These are phyloP conservation scores for Lodderomyces orthopsilosis DNA, from an alignment of 1,139 yeast species.

Conservation along the genomic window DNA sequence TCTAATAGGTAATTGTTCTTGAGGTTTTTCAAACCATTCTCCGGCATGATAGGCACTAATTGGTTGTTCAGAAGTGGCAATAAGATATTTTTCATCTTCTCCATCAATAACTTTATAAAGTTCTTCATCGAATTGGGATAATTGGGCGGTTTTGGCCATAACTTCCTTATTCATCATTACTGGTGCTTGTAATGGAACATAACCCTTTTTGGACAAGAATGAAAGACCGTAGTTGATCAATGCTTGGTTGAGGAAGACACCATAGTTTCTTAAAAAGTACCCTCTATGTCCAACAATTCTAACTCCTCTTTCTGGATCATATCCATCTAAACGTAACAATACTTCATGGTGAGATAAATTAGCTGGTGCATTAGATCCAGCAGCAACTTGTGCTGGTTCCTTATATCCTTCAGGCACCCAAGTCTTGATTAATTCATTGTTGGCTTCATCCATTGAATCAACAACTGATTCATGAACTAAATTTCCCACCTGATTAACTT, in stretches of 20 bases:
- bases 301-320: constrained; percentile 98
- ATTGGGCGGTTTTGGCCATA: constrained; percentile 99
- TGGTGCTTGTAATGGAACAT: constrained; percentile 94
- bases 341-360: constrained; percentile 93
- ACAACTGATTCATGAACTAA: constrained; percentile 90
- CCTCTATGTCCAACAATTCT: constrained; percentile 99
- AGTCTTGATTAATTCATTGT: constrained; percentile 80
- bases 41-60: constrained; percentile 96
- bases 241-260: constrained; percentile 97
- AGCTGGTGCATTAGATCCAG: constrained; percentile 76
- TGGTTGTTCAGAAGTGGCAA: constrained; percentile 99
- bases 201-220: constrained; percentile 76
- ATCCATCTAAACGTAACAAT: constrained; percentile 90
- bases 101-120: constrained; percentile 96
- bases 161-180: constrained; percentile 99
- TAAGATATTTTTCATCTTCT: constrained; percentile 92
- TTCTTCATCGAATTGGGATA: constrained; percentile 97
- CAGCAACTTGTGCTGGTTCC: constrained; percentile 59
- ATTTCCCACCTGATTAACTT: constrained; percentile 90
- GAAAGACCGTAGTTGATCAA: constrained; percentile 91
- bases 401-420: constrained; percentile 75
- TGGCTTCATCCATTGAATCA: constrained; percentile 81
- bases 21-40: constrained; percentile 98
- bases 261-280: constrained; percentile 88
- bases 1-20: constrained; percentile 91